phyloP scores from a whole-genome alignment of 257 asterid species.

The Solanum medicagineum region DNA sequence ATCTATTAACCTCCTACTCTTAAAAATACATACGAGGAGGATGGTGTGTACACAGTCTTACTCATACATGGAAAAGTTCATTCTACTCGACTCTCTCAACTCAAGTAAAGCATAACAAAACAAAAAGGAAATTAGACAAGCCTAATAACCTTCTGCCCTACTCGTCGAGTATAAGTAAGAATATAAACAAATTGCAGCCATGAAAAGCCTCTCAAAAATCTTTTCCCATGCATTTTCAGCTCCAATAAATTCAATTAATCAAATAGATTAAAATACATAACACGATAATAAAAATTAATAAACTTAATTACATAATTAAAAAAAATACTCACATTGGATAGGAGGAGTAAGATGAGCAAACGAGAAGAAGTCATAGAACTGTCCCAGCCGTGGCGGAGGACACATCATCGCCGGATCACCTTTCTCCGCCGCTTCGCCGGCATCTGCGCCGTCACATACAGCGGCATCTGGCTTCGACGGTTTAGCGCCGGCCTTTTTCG shows the following conservation, averaged over 20 bases:
- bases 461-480: slow-evolving; percentile 16
- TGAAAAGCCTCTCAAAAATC: background rate
- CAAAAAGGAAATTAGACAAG: too few relatives aligned
- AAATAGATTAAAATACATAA: background rate
- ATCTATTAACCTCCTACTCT: background rate
- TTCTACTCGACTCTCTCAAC: too few relatives aligned
- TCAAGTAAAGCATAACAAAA: too few relatives aligned
- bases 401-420: slow-evolving; percentile 42
- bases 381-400: slow-evolving; percentile 81
- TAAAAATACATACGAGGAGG: too few relatives aligned
- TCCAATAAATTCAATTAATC: background rate
- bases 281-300: background rate
- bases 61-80: too few relatives aligned
- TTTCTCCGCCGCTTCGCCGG: slow-evolving; percentile 28
- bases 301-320: background rate
- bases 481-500: slow-evolving; percentile 24
- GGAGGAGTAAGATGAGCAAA: slow-evolving; percentile 79
- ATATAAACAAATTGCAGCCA: background rate
- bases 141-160: too few relatives aligned
- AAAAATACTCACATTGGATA: slow-evolving; percentile 53
- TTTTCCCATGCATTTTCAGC: background rate
- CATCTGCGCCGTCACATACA: background rate
- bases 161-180: background rate
- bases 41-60: too few relatives aligned
- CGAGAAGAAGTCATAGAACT: slow-evolving; percentile 76